Evolutionary conservation across 2,329 filamentous ascomycete genomes (phyloP).

Genomic region (Exophiala xenobiotica): DNA sequence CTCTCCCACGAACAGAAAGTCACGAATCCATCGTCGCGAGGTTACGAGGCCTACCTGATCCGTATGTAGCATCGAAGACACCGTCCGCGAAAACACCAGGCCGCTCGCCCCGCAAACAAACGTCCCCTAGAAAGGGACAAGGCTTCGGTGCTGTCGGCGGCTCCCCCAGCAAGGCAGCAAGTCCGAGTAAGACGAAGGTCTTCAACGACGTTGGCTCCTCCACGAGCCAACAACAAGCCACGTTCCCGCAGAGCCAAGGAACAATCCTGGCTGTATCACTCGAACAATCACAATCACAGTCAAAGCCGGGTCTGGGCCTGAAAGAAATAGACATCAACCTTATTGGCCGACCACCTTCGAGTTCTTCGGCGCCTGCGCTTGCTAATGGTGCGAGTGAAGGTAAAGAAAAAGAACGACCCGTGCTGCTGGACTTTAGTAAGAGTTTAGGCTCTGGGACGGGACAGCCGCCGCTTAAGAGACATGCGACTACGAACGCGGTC

Average conservation of each 20-base stretch:
- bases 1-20: conserved; percentile 71
- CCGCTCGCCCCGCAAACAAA: conserved; percentile 29
- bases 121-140: conserved; percentile 28
- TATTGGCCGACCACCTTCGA: conserved; percentile 30
- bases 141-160: no score
- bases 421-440: conserved; percentile 27
- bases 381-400: conserved; percentile 4
- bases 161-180: conserved; percentile 34
- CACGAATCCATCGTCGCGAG: conserved; percentile 59
- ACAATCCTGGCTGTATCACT: neutral
- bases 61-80: conserved; percentile 10
- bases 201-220: conserved; percentile 51
- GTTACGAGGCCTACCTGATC: conserved; percentile 44
- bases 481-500: conserved; percentile 26
- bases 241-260: conserved; percentile 31
- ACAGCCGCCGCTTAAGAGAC: conserved; percentile 26
- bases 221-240: conserved; percentile 31
- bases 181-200: conserved; percentile 53
- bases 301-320: conserved; percentile 35
- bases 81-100: conserved; percentile 30
- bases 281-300: conserved; percentile 36
- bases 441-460: conserved; percentile 20
- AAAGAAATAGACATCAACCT: conserved; percentile 55
- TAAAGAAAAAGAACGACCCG: conserved; percentile 26
- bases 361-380: conserved; percentile 12